A percentile compares a stretch with the other conserved stretches of the same genome.
Evolutionary conservation across 352 stramenopile species (phyloP).

Genomic region (Phytophthora pinifolia): DNA sequence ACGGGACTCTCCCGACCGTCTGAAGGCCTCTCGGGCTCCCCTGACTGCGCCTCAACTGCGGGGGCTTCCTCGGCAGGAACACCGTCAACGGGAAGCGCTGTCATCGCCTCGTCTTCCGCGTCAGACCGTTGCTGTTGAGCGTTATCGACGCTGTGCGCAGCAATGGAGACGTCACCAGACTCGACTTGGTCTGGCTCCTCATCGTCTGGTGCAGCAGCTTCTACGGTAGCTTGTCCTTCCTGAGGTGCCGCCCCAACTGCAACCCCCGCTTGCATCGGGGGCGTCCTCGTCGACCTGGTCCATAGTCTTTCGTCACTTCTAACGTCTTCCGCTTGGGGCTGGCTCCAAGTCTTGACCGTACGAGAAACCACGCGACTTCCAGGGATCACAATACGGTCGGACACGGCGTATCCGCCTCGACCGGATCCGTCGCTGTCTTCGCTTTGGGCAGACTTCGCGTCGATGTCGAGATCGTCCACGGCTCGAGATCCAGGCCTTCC

Average conservation of each 20-base stretch:
- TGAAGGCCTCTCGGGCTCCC: no score
- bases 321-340: constrained; percentile 3
- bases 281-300: constrained; percentile 5
- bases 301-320: neutral
- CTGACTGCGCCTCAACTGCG: no score
- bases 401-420: constrained; percentile 5
- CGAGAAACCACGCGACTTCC: constrained; percentile 11
- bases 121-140: neutral
- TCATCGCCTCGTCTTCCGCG: constrained; percentile 2
- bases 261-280: neutral
- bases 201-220: no score
- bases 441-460: constrained; percentile 18
- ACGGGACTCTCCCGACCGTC: no score
- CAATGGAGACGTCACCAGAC: neutral
- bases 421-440: constrained; percentile 10
- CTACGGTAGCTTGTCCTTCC: no score
- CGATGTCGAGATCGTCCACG: constrained; percentile 15
- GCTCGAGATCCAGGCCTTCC: constrained; percentile 1
- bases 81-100: neutral
- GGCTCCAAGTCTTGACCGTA: constrained; percentile 1
- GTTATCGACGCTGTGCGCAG: neutral
- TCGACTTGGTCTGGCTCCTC: neutral
- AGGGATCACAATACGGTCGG: constrained; percentile 15
- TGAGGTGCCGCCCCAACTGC: constrained; percentile 7
- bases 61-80: neutral